A percentile compares a stretch with the other conserved stretches of the same genome.
Conservation (phyloP, 441 rosid genomes). For the Eutrema salsugineum region DNA sequence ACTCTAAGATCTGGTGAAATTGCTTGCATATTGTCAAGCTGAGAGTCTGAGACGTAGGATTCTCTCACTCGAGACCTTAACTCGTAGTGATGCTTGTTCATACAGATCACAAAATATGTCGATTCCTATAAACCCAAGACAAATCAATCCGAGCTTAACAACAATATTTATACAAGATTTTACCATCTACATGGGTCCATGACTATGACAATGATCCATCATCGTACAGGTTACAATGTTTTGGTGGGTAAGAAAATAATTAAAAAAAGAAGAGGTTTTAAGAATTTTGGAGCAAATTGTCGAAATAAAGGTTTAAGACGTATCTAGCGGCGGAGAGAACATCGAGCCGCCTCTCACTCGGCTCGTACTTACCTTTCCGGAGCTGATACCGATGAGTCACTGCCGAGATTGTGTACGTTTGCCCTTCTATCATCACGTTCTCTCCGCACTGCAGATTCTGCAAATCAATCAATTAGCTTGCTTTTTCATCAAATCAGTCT, state of each 20-base stretch:
- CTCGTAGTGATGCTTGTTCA: no score
- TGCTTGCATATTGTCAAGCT: no score
- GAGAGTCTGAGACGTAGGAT: no score
- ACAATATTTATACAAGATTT: no score
- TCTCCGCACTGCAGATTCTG: constrained; percentile 93
- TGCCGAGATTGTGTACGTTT: constrained; percentile 67
- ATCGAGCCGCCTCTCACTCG: constrained; percentile 82
- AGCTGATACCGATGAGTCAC: constrained; percentile 88
- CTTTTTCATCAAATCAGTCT: neutral
- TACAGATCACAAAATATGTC: no score
- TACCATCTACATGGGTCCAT: neutral
- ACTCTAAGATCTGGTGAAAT: no score
- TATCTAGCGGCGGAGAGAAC: constrained; percentile 86
- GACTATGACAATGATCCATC: neutral
- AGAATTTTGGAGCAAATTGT: constrained; percentile 68
- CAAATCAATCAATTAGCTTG: neutral
- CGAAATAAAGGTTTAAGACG: constrained; percentile 68
- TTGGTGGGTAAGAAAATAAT: neutral
- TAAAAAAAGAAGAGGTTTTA: constrained; percentile 14
- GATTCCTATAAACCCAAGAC: no score
- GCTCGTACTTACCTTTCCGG: constrained; percentile 84
- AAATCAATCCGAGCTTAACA: no score
- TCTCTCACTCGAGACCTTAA: no score
- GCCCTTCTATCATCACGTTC: constrained; percentile 88
- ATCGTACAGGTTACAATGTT: neutral